These are phyloP conservation scores for Saraca asoca DNA, from an alignment of 331 rosid genomes.

Conservation along the genomic window DNA sequence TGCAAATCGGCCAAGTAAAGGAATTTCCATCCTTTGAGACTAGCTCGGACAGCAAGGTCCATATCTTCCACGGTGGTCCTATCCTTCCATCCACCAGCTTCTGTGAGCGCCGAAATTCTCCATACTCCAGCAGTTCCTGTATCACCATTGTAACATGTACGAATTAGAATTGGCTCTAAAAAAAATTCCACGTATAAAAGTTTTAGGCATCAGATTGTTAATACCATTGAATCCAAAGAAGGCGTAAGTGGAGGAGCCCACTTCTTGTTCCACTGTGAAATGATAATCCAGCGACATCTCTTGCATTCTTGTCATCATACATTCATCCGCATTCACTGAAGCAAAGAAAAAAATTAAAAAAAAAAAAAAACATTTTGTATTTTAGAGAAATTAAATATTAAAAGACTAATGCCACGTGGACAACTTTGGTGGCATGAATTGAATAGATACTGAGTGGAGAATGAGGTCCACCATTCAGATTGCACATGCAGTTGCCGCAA, in stretches of 20 bases:
- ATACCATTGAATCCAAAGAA: slow-evolving; percentile 96
- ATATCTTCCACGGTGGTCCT: slow-evolving; percentile 97
- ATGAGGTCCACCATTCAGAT: slow-evolving; percentile 59
- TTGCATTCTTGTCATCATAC: slow-evolving; percentile 98
- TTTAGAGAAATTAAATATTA: too few species aligned
- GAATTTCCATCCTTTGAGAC: slow-evolving; percentile 94
- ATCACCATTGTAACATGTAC: background rate
- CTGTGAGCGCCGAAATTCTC: slow-evolving; percentile 86
- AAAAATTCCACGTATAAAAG: too few species aligned
- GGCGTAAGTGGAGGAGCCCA: slow-evolving; percentile 90
- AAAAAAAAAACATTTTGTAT: background rate
- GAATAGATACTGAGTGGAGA: slow-evolving; percentile 47
- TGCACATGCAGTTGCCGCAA: slow-evolving; percentile 66
- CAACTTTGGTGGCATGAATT: slow-evolving; percentile 31
- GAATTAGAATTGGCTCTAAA: background rate
- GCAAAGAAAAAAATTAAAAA: background rate
- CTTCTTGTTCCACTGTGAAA: slow-evolving; percentile 97
- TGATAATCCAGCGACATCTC: slow-evolving; percentile 99
- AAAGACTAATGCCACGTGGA: slow-evolving; percentile 27
- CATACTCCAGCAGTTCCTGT: slow-evolving; percentile 97
- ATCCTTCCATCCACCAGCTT: slow-evolving; percentile 98
- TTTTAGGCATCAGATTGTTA: background rate
- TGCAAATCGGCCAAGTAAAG: slow-evolving; percentile 58
- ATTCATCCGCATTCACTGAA: slow-evolving; percentile 91
- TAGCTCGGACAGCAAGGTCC: slow-evolving; percentile 96